Evolutionary conservation across 2,329 filamentous ascomycete genomes (phyloP), one percentile per base, ranked within the genome.

Genomic region (Neoscytalidium dimidiatum): DNA sequence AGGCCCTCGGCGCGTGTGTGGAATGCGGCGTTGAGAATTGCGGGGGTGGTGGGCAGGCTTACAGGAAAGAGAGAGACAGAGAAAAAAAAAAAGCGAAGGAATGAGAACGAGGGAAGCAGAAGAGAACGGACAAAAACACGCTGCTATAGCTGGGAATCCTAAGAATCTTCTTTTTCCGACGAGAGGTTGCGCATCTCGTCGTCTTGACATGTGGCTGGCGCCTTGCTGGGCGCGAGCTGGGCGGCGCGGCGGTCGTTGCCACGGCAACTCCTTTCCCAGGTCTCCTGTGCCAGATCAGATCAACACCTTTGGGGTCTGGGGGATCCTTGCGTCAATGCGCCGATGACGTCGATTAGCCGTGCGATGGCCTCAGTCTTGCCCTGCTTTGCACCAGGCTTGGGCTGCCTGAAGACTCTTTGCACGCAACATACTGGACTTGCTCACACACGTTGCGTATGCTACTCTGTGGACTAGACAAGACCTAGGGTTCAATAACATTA

Each of bases 311-410:
- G 23, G 4, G 19, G 56, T 60, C 56, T 60, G 56, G 56, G 56
- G 56, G 56, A 46, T 46, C 56, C 56, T 31, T 60, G 56, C 41
- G 56, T 60, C 56, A 60, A 46, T 60, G 56, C 56, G 56, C 23
- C 41, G 19, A 46, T 46, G 56, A 46, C 56, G 56, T 60, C 38
- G 56, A 60, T 60, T 41, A 60, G 31, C 41, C 38, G 51, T 35
- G 7, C 38, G 6, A 11, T 41, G 19, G 28, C 5, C 19, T 33
- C 21, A 21, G 49, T 28, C 33, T 29, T 11, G 49, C 8, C 17
- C 28, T 33, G 2, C 28, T 4, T 31, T 11, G 14, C 26, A n/a
- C 3, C 9, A 19, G 14, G 7, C 3, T n/a, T n/a, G n/a, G n/a
- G n/a, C n/a, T n/a, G n/a, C n/a, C n/a, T n/a, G n/a, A n/a, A n/a